Evolutionary conservation across 768 basidiomycete genomes (phyloP).

Genomic region (Scleroderma citrinum): DNA sequence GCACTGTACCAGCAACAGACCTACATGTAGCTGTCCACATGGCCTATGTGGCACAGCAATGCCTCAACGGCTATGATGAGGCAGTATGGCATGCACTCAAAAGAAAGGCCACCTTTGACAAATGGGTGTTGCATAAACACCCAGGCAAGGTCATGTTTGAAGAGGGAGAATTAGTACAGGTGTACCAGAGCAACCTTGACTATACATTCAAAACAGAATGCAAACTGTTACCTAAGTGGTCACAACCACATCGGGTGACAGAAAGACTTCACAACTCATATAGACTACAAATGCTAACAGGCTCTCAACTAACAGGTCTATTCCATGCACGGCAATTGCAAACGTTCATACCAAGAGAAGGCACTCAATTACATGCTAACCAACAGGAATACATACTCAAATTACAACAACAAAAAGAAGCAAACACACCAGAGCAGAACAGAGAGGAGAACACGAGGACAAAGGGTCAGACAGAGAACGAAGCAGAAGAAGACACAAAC

Average conservation of each 20-base stretch:
- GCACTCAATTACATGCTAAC: neutral
- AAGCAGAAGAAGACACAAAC: no score
- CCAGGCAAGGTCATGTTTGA: conserved; percentile 20
- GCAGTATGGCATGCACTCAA: conserved; percentile 17
- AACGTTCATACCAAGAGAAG: neutral
- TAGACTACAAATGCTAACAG: conserved; percentile 15
- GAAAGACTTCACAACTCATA: conserved; percentile 17
- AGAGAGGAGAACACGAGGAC: no score
- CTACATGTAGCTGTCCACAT: conserved; percentile 12
- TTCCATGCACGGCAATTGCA: neutral
- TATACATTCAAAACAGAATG: conserved; percentile 21
- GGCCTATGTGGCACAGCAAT: conserved; percentile 26
- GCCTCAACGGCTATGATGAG: conserved; percentile 23
- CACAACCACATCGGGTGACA: conserved; percentile 16
- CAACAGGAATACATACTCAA: no score
- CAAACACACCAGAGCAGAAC: no score
- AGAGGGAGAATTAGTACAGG: conserved; percentile 28
- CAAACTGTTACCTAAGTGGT: conserved; percentile 30
- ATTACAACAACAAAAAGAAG: no score
- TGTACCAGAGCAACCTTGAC: conserved; percentile 23
- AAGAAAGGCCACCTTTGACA: conserved; percentile 17
- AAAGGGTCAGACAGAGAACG: no score
- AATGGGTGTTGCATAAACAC: conserved; percentile 13
- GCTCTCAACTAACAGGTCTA: neutral
- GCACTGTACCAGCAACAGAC: conserved; percentile 9